These are phyloP conservation scores for Austroboletus sp. DNA, from an alignment of 1,284 basidiomycete genomes.

Conservation along the genomic window DNA sequence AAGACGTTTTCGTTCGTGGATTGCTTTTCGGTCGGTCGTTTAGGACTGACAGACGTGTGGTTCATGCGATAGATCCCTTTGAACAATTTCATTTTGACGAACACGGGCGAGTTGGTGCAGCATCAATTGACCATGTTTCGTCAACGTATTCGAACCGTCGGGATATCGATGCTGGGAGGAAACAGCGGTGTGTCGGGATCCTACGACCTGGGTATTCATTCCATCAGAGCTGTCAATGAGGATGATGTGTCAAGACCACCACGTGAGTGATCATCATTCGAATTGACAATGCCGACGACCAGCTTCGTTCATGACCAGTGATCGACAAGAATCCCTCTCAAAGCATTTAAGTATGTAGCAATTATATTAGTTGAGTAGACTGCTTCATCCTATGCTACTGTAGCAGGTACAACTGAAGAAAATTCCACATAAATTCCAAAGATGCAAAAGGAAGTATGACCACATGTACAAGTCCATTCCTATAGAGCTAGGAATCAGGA, in stretches of 20 bases:
- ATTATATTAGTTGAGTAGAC: background rate
- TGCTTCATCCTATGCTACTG: background rate
- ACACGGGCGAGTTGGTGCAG: conserved; percentile 67
- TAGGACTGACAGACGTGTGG: conserved; percentile 2
- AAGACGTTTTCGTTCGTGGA: conserved; percentile 69
- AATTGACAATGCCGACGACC: background rate
- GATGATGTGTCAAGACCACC: conserved; percentile 42
- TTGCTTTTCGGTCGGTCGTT: conserved; percentile 1
- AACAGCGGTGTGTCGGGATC: conserved; percentile 61
- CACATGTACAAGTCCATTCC: conserved; percentile 22
- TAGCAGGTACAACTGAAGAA: conserved; percentile 2
- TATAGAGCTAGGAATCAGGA: conserved; percentile 6
- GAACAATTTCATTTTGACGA: conserved; percentile 75
- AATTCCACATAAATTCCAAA: conserved; percentile 7
- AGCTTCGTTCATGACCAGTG: conserved; percentile 9
- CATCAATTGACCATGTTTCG: conserved; percentile 69
- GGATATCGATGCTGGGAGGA: conserved; percentile 77
- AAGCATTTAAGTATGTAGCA: conserved; percentile 24
- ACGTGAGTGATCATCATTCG: conserved; percentile 28
- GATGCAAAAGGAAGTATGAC: conserved; percentile 8
- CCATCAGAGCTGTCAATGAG: conserved; percentile 56
- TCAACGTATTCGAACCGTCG: conserved; percentile 71
- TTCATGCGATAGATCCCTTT: conserved; percentile 61
- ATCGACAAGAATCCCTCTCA: conserved; percentile 31
- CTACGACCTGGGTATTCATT: conserved; percentile 74